Evolutionary conservation across 2,329 filamentous ascomycete genomes (phyloP), one percentile per base, ranked within the genome.

Genomic region (Xylaria multiplex): DNA sequence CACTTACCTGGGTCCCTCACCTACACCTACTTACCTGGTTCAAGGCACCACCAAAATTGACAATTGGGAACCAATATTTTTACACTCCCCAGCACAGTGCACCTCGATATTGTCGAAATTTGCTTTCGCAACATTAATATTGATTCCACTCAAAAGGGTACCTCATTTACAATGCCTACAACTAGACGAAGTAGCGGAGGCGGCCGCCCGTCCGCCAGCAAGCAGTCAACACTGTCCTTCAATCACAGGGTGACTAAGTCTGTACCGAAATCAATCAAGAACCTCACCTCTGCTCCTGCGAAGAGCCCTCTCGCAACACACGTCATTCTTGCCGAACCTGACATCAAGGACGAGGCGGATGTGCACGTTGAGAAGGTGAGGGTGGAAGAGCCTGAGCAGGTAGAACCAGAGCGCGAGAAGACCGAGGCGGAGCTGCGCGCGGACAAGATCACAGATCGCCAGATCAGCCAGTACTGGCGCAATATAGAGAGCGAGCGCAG

Each of bases 401-500:
- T 63, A 68, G 16, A 49, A 58, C 62, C 58, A 56, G 73, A 61
- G 62, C 70, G 3, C 64, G 73, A 82, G 71, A 86, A 84, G 75
- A 82, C 81, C 6, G 84, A 83, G 65, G 80, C 78, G 6, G 85
- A 91, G 72, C 71, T 83, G 27, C 80, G 79, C 66, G 93, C 93
- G 1, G 83, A 87, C 69, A 85, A 87, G 70, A 80, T 96, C 48
- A 86, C 86, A 7, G 85, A 91, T 63, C 81, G 85, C 54, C 88
- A 93, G 73, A 89, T 98, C 69, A 86, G 86, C 72, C 84, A 83
- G 74, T 97, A 97, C 77, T 97, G 93, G 93, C 83, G 82, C 70
- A 79, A 79, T 11, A 88, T 95, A 70, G 93, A 97, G 81, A 81
- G 82, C 46, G 84, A 88, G 73, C 85, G 93, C 71, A 85, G 84